A percentile compares a stretch with the other conserved stretches of the same genome.
Evolutionary conservation across 495 filamentous ascomycete genomes (phyloP).

Genomic region (Neurospora hispaniola): DNA sequence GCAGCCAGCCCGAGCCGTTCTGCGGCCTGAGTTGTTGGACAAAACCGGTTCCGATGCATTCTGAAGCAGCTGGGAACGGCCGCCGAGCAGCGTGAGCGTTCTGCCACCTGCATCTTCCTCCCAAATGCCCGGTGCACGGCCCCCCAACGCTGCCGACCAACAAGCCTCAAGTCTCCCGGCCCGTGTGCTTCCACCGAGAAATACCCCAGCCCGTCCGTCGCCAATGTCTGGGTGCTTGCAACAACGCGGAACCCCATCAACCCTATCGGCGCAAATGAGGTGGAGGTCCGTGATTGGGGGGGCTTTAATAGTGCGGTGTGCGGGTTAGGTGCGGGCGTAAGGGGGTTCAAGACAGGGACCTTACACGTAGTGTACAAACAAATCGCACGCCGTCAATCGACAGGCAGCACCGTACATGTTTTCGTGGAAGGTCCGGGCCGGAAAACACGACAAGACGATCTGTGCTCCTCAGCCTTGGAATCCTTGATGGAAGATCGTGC

Average conservation of each 20-base stretch:
- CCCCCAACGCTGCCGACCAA: not conserved
- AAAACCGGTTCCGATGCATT: not conserved
- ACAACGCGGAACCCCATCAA: slow-evolving; percentile 15
- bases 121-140: not conserved
- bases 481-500: not conserved
- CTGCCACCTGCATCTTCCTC: not conserved
- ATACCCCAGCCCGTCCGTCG: slow-evolving; percentile 11
- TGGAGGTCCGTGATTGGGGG: slow-evolving; percentile 13
- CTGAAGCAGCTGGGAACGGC: not conserved
- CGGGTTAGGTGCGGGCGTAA: not conserved
- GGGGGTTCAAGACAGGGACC: not conserved
- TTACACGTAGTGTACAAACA: not conserved
- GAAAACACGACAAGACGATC: not conserved
- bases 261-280: slow-evolving; percentile 11
- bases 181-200: slow-evolving; percentile 9
- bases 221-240: slow-evolving; percentile 7
- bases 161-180: slow-evolving; percentile 9
- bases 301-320: slow-evolving; percentile 9
- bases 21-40: not conserved
- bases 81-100: not conserved
- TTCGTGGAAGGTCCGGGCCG: not conserved
- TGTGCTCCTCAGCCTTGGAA: not conserved
- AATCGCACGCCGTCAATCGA: not conserved
- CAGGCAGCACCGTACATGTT: not conserved
- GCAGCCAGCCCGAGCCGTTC: not conserved